Percentiles rank a stretch among this genome's conserved stretches.
Evolutionary conservation across 495 filamentous ascomycete genomes (phyloP).

Genomic region (Penicillium verhagenii): DNA sequence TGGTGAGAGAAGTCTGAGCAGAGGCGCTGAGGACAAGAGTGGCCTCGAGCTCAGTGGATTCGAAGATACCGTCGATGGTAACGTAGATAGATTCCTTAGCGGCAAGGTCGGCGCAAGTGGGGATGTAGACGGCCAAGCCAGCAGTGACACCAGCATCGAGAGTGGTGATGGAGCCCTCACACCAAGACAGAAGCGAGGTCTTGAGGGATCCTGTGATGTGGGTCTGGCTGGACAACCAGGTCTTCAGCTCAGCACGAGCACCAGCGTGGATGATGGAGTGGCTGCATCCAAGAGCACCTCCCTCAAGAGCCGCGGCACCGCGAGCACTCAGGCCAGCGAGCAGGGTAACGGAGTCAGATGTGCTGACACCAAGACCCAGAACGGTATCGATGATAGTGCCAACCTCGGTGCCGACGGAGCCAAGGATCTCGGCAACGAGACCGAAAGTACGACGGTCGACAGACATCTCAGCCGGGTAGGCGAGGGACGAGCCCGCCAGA

Average conservation of each 20-base stretch:
- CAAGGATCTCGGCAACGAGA: slow-evolving; percentile 15
- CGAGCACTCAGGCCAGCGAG: slow-evolving; percentile 35
- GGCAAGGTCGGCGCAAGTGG: slow-evolving; percentile 35
- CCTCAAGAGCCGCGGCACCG: slow-evolving; percentile 41
- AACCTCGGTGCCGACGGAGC: slow-evolving; percentile 14
- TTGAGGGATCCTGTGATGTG: slow-evolving; percentile 23
- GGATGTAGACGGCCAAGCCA: slow-evolving; percentile 38
- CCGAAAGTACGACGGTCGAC: slow-evolving; percentile 33
- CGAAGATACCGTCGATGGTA: slow-evolving; percentile 43
- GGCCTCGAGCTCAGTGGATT: slow-evolving; percentile 23
- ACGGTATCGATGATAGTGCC: slow-evolving; percentile 19
- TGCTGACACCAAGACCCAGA: slow-evolving; percentile 29
- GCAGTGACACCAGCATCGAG: slow-evolving; percentile 26
- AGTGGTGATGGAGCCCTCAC: slow-evolving; percentile 11
- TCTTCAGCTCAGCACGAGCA: slow-evolving; percentile 33
- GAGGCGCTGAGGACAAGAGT: slow-evolving; percentile 35
- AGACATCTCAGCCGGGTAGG: slow-evolving; percentile 31
- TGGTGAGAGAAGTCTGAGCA: slow-evolving; percentile 31
- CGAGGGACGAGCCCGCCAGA: slow-evolving; percentile 38
- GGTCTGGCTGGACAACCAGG: slow-evolving; percentile 33
- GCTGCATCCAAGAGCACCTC: slow-evolving; percentile 41
- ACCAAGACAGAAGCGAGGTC: slow-evolving; percentile 13
- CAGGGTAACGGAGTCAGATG: slow-evolving; percentile 16
- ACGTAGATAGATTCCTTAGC: slow-evolving; percentile 41
- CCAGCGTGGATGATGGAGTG: slow-evolving; percentile 27